phyloP scores from a whole-genome alignment of 2,329 filamentous ascomycete species.

The Orbilia ellipsospora region DNA sequence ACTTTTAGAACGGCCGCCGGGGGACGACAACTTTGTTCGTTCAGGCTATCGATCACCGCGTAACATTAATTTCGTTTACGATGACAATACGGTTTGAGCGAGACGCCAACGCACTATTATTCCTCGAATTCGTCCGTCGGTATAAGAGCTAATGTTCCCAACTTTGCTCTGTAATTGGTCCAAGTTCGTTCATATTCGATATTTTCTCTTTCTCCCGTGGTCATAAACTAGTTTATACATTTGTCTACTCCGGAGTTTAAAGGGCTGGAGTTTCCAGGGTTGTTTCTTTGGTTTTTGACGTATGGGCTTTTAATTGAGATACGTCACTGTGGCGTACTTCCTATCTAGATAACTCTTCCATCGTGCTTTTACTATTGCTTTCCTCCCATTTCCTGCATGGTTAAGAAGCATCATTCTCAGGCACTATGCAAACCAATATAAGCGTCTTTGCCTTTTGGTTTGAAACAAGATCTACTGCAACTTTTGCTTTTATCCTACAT shows the following conservation, averaged over 20 bases:
- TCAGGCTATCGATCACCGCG: slow-evolving; percentile 80
- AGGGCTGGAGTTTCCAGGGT: slow-evolving; percentile 37
- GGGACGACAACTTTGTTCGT: slow-evolving; percentile 85
- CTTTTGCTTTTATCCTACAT: slow-evolving; percentile 1
- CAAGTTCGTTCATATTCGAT: no score
- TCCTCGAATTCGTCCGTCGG: not conserved
- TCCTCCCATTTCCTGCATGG: not conserved
- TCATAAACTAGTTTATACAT: slow-evolving; percentile 1
- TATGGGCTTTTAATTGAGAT: no score
- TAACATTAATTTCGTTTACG: slow-evolving; percentile 93
- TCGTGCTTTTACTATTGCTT: slow-evolving; percentile 6
- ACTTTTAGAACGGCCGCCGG: slow-evolving; percentile 76
- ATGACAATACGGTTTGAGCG: slow-evolving; percentile 80
- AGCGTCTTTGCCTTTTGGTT: not conserved
- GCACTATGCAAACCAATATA: not conserved
- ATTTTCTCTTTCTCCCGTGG: not conserved
- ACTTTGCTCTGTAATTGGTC: not conserved
- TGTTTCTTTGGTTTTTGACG: slow-evolving; percentile 8
- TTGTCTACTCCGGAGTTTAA: slow-evolving; percentile 50
- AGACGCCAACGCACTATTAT: not conserved
- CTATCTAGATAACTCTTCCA: slow-evolving; percentile 27
- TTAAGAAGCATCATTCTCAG: not conserved
- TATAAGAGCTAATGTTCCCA: no score
- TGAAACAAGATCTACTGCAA: not conserved
- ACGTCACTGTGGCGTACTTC: slow-evolving; percentile 5